Base-by-base conservation (phyloP, 2,329 filamentous ascomycete genomes). In the Aureobasidium sp. region DNA sequence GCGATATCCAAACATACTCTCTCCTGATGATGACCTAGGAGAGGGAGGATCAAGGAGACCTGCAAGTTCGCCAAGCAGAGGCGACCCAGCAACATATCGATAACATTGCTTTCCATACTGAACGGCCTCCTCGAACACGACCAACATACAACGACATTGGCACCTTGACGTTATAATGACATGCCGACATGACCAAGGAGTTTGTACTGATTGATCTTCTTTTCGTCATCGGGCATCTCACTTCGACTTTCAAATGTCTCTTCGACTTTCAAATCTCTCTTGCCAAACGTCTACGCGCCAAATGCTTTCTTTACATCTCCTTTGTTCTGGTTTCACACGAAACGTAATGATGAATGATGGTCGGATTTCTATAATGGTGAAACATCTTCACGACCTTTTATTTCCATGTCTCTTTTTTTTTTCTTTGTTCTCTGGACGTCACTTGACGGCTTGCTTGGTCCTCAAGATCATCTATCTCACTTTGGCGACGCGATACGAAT, bases 1-100 rank as follows among this genome's bases (percentile, higher is more conserved):
- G 32, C 42, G 44, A 11, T 54, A 54, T 41, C 53, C 53, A 5
- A 45, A 54, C 29, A 54, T 54, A 49, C 44, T 54, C 4, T 54
- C 44, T 8, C 53, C 48, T 3, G 45, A 38, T 8, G 32, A 54
- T 7, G 19, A 24, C 7, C 51, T 17, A 10, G 25, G 19, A 35
- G 24, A 47, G n/a, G 25, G 17, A 11, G n/a, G 34, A 29, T 12
- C 24, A 4, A 41, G 12, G 37, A 47, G 53, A 42, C 42, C 11
- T 37, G 48, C 25, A 10, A 19, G 25, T 24, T 51, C 35, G 17
- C 48, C 48, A 24, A 14, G 38, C 22, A 32, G 27, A 16, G 17
- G 29, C 25, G 39, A 52, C 5, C 19, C 37, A 25, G 22, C 49
- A 17, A 35, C 27, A 25, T 42, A 52, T 21, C 37, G 39, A 52